Evolutionary conservation across 192 early-diverging fungal genomes (phyloP).

Genomic region (Piromyces finnis): DNA sequence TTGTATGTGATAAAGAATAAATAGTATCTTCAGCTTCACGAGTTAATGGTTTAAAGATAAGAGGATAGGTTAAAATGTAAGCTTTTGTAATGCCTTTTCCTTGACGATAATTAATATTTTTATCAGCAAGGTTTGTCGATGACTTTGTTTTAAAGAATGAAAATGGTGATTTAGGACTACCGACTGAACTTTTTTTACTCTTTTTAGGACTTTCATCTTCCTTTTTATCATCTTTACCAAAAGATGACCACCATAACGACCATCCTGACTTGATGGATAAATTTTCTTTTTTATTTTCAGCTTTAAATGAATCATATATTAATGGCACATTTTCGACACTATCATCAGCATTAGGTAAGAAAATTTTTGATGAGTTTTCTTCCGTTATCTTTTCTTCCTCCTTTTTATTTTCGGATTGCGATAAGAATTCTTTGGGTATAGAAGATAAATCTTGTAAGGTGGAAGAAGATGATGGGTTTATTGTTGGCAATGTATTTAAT

Average conservation of each 20-base stretch:
- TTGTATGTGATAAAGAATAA: background rate
- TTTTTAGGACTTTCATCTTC: background rate
- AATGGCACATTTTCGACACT: background rate
- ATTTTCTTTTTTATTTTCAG: background rate
- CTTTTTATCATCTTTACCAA: background rate
- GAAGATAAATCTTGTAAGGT: background rate
- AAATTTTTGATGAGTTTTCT: too few relatives aligned
- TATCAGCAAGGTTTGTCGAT: background rate
- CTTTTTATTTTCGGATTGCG: background rate
- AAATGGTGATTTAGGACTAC: background rate
- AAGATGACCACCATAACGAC: background rate
- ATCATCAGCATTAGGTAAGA: too few relatives aligned
- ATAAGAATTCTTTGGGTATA: background rate
- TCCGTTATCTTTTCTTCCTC: background rate
- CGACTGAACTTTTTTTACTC: background rate
- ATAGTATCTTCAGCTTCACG: background rate
- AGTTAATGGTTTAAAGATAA: background rate
- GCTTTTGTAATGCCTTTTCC: background rate
- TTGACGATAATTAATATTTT: background rate
- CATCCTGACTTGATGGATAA: background rate
- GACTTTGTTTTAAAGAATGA: background rate
- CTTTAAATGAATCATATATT: background rate
- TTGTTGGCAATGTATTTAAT: too few relatives aligned
- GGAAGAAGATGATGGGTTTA: too few relatives aligned
- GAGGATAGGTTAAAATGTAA: background rate